Percentiles rank a stretch among this genome's conserved stretches.
phyloP scores from a whole-genome alignment of 805 yeast genomes.

The Torulaspora quercuum region DNA sequence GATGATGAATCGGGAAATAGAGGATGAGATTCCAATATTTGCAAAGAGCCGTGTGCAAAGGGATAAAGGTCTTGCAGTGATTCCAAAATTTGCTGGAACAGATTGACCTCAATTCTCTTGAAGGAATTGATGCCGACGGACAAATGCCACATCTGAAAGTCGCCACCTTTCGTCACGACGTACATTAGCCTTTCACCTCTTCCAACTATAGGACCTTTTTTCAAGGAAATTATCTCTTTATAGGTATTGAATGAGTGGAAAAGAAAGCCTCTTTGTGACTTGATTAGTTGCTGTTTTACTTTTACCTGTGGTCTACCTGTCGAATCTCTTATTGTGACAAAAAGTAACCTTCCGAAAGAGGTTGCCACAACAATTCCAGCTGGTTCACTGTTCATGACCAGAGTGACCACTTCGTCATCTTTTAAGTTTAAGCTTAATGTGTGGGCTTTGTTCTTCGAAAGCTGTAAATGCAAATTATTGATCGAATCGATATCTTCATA shows the following conservation, averaged over 20 bases:
- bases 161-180: constrained; percentile 44
- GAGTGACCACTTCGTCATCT: constrained; percentile 50
- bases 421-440: constrained; percentile 24
- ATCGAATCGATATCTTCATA: constrained; percentile 64
- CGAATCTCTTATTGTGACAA: constrained; percentile 62
- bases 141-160: constrained; percentile 48
- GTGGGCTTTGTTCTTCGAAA: constrained; percentile 31
- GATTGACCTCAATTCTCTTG: constrained; percentile 37
- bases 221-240: constrained; percentile 54
- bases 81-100: constrained; percentile 39
- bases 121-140: constrained; percentile 41
- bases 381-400: constrained; percentile 62
- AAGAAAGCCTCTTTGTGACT: constrained; percentile 38
- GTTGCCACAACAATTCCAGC: constrained; percentile 73
- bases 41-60: constrained; percentile 48
- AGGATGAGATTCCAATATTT: constrained; percentile 61
- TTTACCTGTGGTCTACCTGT: constrained; percentile 53
- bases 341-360: constrained; percentile 59
- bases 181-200: constrained; percentile 48
- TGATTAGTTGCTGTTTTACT: constrained; percentile 29
- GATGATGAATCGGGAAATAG: constrained; percentile 39
- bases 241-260: constrained; percentile 28
- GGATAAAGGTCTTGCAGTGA: constrained; percentile 49
- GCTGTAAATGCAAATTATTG: constrained; percentile 28
- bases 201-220: constrained; percentile 49